Evolutionary conservation across 257 asterid genomes (phyloP), one percentile per base, ranked within the genome.

Genomic region (Nicotiana benthamiana): DNA sequence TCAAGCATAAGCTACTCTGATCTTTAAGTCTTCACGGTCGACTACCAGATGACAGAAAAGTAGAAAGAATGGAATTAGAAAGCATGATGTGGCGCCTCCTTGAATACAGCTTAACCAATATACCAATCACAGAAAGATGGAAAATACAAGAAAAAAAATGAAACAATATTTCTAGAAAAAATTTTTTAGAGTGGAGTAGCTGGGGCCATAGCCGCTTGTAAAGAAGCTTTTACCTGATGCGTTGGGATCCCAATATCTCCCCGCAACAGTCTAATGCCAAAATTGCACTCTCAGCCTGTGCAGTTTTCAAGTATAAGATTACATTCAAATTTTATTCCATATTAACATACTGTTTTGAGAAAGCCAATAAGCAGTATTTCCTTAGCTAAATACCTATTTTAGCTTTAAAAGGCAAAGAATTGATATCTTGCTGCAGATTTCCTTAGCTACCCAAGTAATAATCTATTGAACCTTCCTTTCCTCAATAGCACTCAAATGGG

Each of bases 231-330:
- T 86, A 94, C 98, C 98, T 93, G 83, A 95, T 87, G 48, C 89
- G 95, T 84, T 93, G 95, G 79, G 98, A 88, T 79, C 98, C 98
- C 82, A 95, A 88, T 20, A 88, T 76, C 80, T 92, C 90, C 9
- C 98, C 98, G 20, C 98, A 95, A 77, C 98, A 91, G 63, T 95
- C 95, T 10, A 95, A 92, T 36, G 98, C 98, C 86, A 92, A 46
- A 72, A 95, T 89, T 18, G 98, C 97, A 82, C 97, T 93, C 86
- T 94, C 98, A 75, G 97, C 97, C 98, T 95, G 89, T 77, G 82
- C 76, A 72, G 53, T 28, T 16, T 64, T 70, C 77, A 79, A 66
- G 11, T 46, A 65, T 78, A 63, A 83, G 62, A 15, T 74, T 74
- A 46, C 27, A 10, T 24, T 13, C 61, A 46, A 72, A 46, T 46